Evolutionary conservation across 2,329 filamentous ascomycete species (phyloP), one percentile per base, ranked within the genome.

Genomic region (Sporothrix dimorphospora): DNA sequence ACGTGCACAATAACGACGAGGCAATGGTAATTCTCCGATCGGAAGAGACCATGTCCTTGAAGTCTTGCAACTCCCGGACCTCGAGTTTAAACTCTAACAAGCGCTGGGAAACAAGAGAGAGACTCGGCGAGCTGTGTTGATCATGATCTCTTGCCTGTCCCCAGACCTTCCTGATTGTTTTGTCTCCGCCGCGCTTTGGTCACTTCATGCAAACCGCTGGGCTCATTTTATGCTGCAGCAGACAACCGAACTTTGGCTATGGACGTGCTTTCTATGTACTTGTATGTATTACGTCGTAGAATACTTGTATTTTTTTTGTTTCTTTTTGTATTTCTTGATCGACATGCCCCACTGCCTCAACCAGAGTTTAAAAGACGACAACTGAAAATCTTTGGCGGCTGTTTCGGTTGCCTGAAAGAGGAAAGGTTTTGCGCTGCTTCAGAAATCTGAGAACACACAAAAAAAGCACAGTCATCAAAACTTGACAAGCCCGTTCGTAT

Each of bases 351-450:
- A 55, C 53, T 30, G 53, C 12, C 53, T 14, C 14, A 55, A 55
- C 53, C 53, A 55, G 24, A 55, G 0, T 55, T 30, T 19, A 47
- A 14, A 19, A 47, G 45, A 19, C 9, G 16, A 19, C 40, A 65
- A 24, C 59, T 40, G 12, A 4, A 30, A 21, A 11, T 14, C 30
- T 16, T 65, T 21, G 59, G 69, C 69, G 57, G 27, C 47, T 71
- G 69, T 71, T 71, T 71, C 69, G 69, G 45, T 14, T 30, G n/a
- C 30, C 69, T 24, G 27, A 65, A 71, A 71, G 40, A 45, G 67
- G 67, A 57, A 69, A 57, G n/a, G 67, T 42, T 51, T 69, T 42
- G 49, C 47, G 65, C 65, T 63, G 34, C 40, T 66, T 47, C 61
- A 30, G 53, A 30, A 55, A 9, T 55, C 21, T 5, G 3, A 14